Base-by-base conservation (phyloP, 805 yeast genomes). In the Kazachstania taianensis region DNA sequence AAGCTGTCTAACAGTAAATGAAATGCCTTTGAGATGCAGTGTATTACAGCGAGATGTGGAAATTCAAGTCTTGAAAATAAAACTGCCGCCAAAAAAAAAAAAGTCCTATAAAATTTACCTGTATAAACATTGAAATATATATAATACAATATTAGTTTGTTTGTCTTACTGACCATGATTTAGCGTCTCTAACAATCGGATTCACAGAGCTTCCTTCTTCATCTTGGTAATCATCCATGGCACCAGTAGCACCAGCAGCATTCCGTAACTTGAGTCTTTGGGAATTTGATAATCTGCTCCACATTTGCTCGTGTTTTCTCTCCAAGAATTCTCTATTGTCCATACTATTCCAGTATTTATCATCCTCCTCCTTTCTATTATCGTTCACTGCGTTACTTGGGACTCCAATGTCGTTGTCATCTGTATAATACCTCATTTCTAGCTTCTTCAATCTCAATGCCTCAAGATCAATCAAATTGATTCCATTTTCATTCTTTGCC, bases 401-500 rank as follows among this genome's bases (percentile, higher is more conserved):
- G 34, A 17, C 10, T n/a, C n/a, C n/a, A n/a, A n/a, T 13, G 4
- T 27, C 15, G 9, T 13, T 30, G 7, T 16, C 3, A 15, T 32
- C 20, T 17, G 26, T 20, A n/a, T n/a, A n/a, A n/a, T n/a, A n/a
- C 9, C 29, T 18, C 14, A 32, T 28, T 33, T 53, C 61, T 34
- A 50, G 15, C 32, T 55, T 58, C 13, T 48, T 42, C 23, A 56
- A 31, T 30, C 45, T 42, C 28, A 56, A 40, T 5, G 60, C 57
- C 27, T 56, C 57, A 14, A 56, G 38, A 40, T 57, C 62, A 17
- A 57, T 51, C 19, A 57, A 29, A 30, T 47, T 49, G n/a, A 53
- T 42, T n/a, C 62, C 62, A 20, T 55, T 56, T 33, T 58, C 63
- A 38, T 57, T 57, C 36, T 52, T 56, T 18, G 69, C 72, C 78